Evolutionary conservation across 2,329 filamentous ascomycete genomes (phyloP), one percentile per base, ranked within the genome.

Genomic region (Colletotrichum sp.): DNA sequence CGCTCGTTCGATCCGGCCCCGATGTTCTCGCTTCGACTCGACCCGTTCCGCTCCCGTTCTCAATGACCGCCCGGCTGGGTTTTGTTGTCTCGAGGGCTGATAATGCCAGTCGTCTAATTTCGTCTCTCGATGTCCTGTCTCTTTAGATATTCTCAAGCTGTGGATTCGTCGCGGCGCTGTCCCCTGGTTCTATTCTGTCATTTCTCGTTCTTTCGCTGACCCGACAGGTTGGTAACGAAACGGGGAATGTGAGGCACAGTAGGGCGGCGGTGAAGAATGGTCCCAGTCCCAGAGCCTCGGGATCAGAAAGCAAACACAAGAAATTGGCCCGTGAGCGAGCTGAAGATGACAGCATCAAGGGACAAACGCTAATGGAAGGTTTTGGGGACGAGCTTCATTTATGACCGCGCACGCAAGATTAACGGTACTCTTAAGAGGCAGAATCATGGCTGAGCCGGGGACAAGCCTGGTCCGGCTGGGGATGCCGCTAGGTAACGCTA

Each of bases 141-240:
- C 60, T 30, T 39, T 64, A n/a, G 7, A n/a, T 27, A 22, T 32
- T 5, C 3, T 12, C 19, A 22, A 15, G 8, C 16, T 12, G 5
- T 9, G 9, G 11, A 25, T 52, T 28, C 28, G 61, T 64, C 22
- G 22, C 19, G 60, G 15, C 25, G 34, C 15, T 39, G 1, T n/a
- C 6, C 19, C 70, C 44, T 25, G 27, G 27, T n/a, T 19, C 36
- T 28, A 22, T 73, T 60, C 8, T 55, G 73, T 69, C 70, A 68
- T 19, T 65, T 64, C 55, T 68, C 63, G 36, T 59, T 75, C 28
- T 48, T 48, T 65, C 22, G 73, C 32, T 32, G 73, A 65, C 64
- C 73, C 73, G 73, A 30, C 64, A 39, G 64, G 32, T 60, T 65
- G 73, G 70, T 73, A 73, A 32, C 55, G 61, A 28, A 48, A 48